Percentiles rank a stretch among this genome's conserved stretches.
These are phyloP conservation scores for Stropharia rugosoannulata DNA, from an alignment of 768 basidiomycete species.

Conservation along the genomic window DNA sequence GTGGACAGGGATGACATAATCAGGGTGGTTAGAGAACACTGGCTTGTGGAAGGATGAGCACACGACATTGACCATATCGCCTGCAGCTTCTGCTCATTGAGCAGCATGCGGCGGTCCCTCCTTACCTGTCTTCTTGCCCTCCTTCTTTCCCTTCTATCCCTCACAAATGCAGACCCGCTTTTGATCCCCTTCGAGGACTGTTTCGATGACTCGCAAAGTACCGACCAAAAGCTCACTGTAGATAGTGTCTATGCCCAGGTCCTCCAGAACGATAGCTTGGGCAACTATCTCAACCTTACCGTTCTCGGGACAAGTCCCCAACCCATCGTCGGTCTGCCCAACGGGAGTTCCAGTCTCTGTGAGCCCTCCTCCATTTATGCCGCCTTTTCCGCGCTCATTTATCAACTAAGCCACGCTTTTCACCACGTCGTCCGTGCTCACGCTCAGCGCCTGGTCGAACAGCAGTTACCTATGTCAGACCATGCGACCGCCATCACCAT, in stretches of 20 bases:
- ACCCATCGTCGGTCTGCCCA: conserved; percentile 58
- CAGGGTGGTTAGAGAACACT: neutral
- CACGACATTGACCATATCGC: neutral
- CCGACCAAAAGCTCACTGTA: conserved; percentile 59
- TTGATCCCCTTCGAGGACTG: conserved; percentile 68
- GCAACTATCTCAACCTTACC: conserved; percentile 64
- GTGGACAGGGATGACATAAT: conserved; percentile 1
- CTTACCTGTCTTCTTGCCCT: conserved; percentile 17
- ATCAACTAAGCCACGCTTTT: conserved; percentile 73
- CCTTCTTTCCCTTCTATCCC: conserved; percentile 15
- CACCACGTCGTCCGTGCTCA: conserved; percentile 77
- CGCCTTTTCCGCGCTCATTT: neutral
- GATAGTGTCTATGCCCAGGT: conserved; percentile 75
- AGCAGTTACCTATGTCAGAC: conserved; percentile 75
- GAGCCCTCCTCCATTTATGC: conserved; percentile 28
- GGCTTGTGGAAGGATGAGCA: neutral
- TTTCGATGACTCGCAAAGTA: conserved; percentile 48
- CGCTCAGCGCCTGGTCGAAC: conserved; percentile 70
- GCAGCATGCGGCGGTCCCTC: conserved; percentile 17
- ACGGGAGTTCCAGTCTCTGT: conserved; percentile 67
- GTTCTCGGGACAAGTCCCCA: conserved; percentile 64
- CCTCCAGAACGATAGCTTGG: conserved; percentile 39
- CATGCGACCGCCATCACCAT: conserved; percentile 76
- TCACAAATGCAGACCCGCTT: conserved; percentile 52
- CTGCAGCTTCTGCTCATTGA: neutral